phyloP scores from a whole-genome alignment of 768 basidiomycete species.

The Lactifluus pinguis region DNA sequence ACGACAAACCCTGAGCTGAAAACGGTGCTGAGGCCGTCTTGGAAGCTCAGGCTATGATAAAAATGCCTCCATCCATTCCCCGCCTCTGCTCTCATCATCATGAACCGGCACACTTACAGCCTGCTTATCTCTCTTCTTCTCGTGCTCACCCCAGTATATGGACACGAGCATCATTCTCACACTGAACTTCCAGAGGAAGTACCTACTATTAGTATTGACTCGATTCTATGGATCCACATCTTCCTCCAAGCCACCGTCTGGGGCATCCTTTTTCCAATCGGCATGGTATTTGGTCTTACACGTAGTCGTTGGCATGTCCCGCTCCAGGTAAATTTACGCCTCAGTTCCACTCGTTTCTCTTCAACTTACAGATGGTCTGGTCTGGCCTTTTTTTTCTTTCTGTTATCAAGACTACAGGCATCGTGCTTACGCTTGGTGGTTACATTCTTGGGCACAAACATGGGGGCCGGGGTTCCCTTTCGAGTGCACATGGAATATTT shows the following conservation, averaged over 20 bases:
- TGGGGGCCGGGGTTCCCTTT: conserved; percentile 64
- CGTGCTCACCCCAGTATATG: conserved; percentile 26
- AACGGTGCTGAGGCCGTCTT: too few species aligned
- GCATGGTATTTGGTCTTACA: conserved; percentile 68
- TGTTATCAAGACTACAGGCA: conserved; percentile 40
- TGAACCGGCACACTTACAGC: background rate
- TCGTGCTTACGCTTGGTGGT: conserved; percentile 61
- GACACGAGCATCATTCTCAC: conserved; percentile 58
- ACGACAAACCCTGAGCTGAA: too few species aligned
- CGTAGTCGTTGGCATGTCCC: conserved; percentile 89
- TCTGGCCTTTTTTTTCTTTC: too few species aligned
- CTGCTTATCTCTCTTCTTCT: background rate
- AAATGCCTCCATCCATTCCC: background rate
- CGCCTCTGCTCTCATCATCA: background rate
- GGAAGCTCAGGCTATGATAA: too few species aligned
- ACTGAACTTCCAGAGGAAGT: conserved; percentile 57
- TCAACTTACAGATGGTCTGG: background rate
- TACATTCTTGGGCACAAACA: conserved; percentile 85
- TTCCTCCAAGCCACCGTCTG: conserved; percentile 68
- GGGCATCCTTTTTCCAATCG: conserved; percentile 82
- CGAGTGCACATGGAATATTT: conserved; percentile 63
- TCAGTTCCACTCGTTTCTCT: background rate
- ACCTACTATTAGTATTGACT: conserved; percentile 57
- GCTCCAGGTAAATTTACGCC: conserved; percentile 64
- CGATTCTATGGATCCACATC: conserved; percentile 78